A percentile compares a stretch with the other conserved stretches of the same genome.
phyloP scores from a whole-genome alignment of 75 land plant species.

The Larix kaempferi region DNA sequence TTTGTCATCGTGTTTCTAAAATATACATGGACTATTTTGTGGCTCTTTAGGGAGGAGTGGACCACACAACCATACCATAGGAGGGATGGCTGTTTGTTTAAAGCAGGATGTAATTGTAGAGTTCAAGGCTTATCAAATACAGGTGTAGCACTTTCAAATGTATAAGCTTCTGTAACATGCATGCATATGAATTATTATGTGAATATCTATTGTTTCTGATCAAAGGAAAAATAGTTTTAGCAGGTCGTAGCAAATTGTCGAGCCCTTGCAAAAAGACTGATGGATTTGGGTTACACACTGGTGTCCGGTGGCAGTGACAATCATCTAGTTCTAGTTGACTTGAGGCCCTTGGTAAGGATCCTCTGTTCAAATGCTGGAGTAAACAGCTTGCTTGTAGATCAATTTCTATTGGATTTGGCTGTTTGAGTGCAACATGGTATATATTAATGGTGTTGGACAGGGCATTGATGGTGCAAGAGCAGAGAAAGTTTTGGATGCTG shows the following conservation, averaged over 20 bases:
- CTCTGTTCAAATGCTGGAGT: not conserved
- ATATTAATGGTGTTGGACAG: constrained; percentile 20
- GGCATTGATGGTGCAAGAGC: constrained; percentile 92
- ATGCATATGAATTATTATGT: not conserved
- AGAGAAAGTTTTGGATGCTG: constrained; percentile 83
- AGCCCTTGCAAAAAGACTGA: constrained; percentile 68
- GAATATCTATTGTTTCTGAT: not conserved
- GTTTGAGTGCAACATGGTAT: not conserved
- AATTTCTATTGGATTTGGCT: not conserved
- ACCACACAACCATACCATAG: constrained; percentile 95
- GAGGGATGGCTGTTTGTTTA: constrained; percentile 87
- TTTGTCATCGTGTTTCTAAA: not conserved
- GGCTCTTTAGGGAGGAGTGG: constrained; percentile 78
- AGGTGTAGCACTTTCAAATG: constrained; percentile 30
- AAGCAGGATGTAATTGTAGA: constrained; percentile 69
- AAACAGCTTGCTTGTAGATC: not conserved
- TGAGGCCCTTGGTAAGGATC: constrained; percentile 71
- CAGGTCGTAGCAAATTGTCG: constrained; percentile 83
- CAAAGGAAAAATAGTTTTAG: not conserved
- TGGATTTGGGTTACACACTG: constrained; percentile 71
- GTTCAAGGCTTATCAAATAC: constrained; percentile 70
- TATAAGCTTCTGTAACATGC: not conserved
- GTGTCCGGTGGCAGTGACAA: constrained; percentile 97
- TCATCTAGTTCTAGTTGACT: constrained; percentile 87
- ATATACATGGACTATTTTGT: not conserved